Percentiles rank a stretch among this genome's conserved stretches.
phyloP scores from a whole-genome alignment of 192 early-diverging fungal genomes.

The Lunasporangiospora selenospora region DNA sequence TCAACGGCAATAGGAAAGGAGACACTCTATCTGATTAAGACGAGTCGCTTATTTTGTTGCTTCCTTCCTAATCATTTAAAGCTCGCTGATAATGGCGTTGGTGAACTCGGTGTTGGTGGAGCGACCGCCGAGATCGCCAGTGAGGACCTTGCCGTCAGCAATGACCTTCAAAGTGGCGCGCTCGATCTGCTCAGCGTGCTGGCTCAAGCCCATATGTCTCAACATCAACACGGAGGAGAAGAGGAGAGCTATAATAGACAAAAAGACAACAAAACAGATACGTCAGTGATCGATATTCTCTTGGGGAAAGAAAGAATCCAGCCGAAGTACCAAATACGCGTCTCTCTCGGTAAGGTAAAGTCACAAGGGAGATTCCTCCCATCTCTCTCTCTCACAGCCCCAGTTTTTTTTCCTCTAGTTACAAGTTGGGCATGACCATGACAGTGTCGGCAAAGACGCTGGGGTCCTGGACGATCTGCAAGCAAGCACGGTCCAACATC shows the following conservation, averaged over 20 bases:
- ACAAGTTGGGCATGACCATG: slow-evolving; percentile 99
- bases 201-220: slow-evolving; percentile 90
- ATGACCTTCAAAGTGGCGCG: slow-evolving; percentile 92
- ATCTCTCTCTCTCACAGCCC: too few species aligned
- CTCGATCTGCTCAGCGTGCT: slow-evolving; percentile 86
- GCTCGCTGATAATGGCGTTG: slow-evolving; percentile 80
- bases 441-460: slow-evolving; percentile 88
- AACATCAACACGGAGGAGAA: slow-evolving; percentile 98
- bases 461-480: slow-evolving; percentile 94
- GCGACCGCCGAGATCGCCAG: slow-evolving; percentile 91
- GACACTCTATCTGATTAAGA: too few species aligned
- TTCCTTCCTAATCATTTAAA: too few species aligned
- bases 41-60: too few species aligned
- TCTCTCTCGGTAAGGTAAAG: too few species aligned
- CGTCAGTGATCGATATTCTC: not conserved
- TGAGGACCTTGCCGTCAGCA: slow-evolving; percentile 88
- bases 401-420: too few species aligned
- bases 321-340: too few species aligned
- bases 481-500: slow-evolving; percentile 93
- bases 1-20: too few species aligned
- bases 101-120: slow-evolving; percentile 87
- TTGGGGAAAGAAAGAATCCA: too few species aligned
- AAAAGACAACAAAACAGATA: not conserved
- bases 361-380: too few species aligned
- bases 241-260: slow-evolving; percentile 69